Percentiles rank a stretch among this genome's conserved stretches.
Evolutionary conservation across 139 green algal species (phyloP).

Genomic region (Penium margaritaceum): DNA sequence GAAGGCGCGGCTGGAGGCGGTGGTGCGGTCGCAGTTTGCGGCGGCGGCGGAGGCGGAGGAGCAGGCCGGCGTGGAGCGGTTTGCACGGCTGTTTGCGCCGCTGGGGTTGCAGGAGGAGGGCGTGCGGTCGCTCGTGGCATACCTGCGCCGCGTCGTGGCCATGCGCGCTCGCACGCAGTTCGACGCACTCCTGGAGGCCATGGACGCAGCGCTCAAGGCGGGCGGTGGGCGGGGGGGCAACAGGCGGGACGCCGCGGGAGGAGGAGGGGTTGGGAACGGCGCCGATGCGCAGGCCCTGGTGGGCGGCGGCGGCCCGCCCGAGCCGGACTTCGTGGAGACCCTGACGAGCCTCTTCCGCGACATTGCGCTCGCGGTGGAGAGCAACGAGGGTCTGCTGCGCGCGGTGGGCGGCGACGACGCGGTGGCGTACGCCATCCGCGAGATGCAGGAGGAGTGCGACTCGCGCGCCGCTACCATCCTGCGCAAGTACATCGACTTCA

Average conservation of each 20-base stretch:
- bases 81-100: slow-evolving; percentile 66
- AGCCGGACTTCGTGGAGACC: slow-evolving; percentile 57
- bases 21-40: slow-evolving; percentile 57
- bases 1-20: slow-evolving; percentile 55
- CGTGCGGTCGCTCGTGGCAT: slow-evolving; percentile 55
- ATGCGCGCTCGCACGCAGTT: slow-evolving; percentile 55
- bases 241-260: slow-evolving; percentile 36
- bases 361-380: slow-evolving; percentile 68
- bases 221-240: background rate
- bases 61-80: slow-evolving; percentile 65
- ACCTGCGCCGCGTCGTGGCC: slow-evolving; percentile 53
- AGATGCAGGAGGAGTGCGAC: slow-evolving; percentile 67
- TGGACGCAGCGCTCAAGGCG: slow-evolving; percentile 15
- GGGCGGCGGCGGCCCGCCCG: background rate
- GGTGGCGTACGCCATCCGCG: slow-evolving; percentile 55
- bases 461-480: slow-evolving; percentile 57
- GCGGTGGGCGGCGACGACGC: slow-evolving; percentile 65
- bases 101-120: slow-evolving; percentile 69
- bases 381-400: slow-evolving; percentile 63
- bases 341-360: slow-evolving; percentile 72
- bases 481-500: slow-evolving; percentile 66
- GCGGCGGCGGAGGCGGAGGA: slow-evolving; percentile 58
- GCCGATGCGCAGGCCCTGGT: background rate
- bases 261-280: slow-evolving; percentile 33
- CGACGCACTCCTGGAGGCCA: slow-evolving; percentile 49